Evolutionary conservation across 2,329 filamentous ascomycete species (phyloP).

Genomic region (Fusarium metavorans): DNA sequence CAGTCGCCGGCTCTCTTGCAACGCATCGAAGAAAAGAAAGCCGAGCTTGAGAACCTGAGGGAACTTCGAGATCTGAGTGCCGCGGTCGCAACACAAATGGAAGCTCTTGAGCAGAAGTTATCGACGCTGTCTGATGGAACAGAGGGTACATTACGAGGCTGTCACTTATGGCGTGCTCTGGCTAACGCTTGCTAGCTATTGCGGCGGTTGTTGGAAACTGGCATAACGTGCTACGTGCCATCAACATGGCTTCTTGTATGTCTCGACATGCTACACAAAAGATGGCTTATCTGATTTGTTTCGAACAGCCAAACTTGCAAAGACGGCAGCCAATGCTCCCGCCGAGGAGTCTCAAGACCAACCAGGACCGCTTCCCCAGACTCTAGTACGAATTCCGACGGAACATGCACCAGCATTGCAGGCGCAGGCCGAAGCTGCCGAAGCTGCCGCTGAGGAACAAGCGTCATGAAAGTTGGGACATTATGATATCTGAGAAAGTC

Average conservation of each 20-base stretch:
- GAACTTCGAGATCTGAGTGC: constrained; percentile 84
- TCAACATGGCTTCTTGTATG: constrained; percentile 88
- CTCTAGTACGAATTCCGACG: constrained; percentile 85
- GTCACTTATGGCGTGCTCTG: background rate
- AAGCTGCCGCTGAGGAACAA: constrained; percentile 58
- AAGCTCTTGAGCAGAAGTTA: constrained; percentile 82
- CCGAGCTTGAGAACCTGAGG: constrained; percentile 82
- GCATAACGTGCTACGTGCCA: constrained; percentile 86
- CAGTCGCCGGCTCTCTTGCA: constrained; percentile 79
- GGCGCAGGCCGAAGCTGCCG: constrained; percentile 67
- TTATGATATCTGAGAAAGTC: background rate
- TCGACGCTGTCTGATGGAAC: constrained; percentile 83
- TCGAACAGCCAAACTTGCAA: constrained; percentile 74
- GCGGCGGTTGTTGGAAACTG: constrained; percentile 88
- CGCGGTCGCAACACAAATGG: constrained; percentile 84
- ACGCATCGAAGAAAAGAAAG: constrained; percentile 87
- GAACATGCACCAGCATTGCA: constrained; percentile 77
- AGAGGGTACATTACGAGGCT: constrained; percentile 68
- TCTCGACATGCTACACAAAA: constrained; percentile 18
- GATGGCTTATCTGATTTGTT: background rate
- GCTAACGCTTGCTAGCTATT: constrained; percentile 69
- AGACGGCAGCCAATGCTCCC: constrained; percentile 59
- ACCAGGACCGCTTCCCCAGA: constrained; percentile 76
- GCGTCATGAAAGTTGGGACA: constrained; percentile 33
- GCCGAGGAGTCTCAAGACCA: constrained; percentile 55